A percentile compares a stretch with the other conserved stretches of the same genome.
These are phyloP conservation scores for Quercus ilex DNA, from an alignment of 306 rosid genomes.

Conservation along the genomic window DNA sequence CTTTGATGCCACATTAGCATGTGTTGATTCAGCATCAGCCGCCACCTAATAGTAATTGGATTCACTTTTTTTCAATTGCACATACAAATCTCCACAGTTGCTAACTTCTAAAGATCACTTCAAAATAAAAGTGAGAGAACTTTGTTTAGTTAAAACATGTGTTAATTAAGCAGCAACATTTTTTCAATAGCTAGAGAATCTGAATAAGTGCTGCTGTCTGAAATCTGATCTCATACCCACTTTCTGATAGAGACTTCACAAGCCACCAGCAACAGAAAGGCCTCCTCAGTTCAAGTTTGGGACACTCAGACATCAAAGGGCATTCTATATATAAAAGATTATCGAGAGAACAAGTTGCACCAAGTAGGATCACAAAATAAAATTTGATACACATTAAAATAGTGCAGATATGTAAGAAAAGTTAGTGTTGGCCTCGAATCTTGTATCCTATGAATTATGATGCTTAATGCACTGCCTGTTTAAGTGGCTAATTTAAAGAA, in stretches of 20 bases:
- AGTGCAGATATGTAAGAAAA: not conserved
- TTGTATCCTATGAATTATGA: constrained; percentile 4
- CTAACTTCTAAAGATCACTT: constrained; percentile 2
- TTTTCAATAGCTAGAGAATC: constrained; percentile 20
- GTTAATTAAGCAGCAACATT: not conserved
- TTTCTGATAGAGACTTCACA: constrained; percentile 24
- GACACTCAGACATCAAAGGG: not conserved
- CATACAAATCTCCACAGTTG: not conserved
- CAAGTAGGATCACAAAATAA: constrained; percentile 7
- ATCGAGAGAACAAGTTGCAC: not conserved
- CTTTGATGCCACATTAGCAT: not conserved
- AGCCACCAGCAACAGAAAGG: constrained; percentile 29
- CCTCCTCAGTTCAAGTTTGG: constrained; percentile 7
- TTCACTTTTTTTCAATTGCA: not conserved
- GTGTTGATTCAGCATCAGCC: not conserved
- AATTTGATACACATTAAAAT: constrained; percentile 1
- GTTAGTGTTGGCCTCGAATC: not conserved
- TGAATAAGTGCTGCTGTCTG: constrained; percentile 11
- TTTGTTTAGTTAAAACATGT: constrained; percentile 12
- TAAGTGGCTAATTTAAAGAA: constrained; percentile 16
- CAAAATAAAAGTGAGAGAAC: constrained; percentile 5
- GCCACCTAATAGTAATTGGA: not conserved
- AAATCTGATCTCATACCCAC: constrained; percentile 23
- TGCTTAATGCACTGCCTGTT: constrained; percentile 17
- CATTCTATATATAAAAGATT: not conserved